A percentile compares a stretch with the other conserved stretches of the same genome.
phyloP scores from a whole-genome alignment of 352 stramenopile species.

The Plasmopara muralis region DNA sequence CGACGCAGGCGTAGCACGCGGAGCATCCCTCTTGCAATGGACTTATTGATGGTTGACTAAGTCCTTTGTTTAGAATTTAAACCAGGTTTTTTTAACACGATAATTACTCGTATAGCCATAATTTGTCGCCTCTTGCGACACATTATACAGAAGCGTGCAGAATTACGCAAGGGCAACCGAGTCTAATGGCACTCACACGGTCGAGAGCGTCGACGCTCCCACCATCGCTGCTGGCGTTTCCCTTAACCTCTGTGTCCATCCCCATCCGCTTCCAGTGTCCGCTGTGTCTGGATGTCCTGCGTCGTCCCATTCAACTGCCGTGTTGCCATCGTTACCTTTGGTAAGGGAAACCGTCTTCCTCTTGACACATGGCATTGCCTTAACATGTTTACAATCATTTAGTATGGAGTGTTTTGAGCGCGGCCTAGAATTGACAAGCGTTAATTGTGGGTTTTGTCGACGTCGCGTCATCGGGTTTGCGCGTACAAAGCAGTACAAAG shows the following conservation, averaged over 20 bases:
- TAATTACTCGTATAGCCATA: no score
- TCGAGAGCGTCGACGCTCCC: constrained; percentile 14
- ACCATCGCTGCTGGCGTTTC: constrained; percentile 2
- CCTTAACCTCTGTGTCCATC: constrained; percentile 26
- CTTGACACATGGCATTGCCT: background rate
- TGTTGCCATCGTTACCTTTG: constrained; percentile 71
- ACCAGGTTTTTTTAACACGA: no score
- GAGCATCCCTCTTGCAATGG: constrained; percentile 15
- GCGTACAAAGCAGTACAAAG: constrained; percentile 65
- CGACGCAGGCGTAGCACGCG: constrained; percentile 26
- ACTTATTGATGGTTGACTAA: no score
- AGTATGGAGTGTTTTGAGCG: constrained; percentile 70
- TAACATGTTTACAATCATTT: constrained; percentile 5
- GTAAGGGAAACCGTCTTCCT: constrained; percentile 17
- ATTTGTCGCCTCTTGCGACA: background rate
- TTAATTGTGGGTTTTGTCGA: constrained; percentile 75
- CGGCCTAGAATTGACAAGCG: constrained; percentile 61
- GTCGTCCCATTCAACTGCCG: constrained; percentile 54
- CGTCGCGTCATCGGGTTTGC: constrained; percentile 71
- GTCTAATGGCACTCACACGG: constrained; percentile 25
- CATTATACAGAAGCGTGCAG: background rate
- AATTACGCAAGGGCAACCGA: constrained; percentile 11
- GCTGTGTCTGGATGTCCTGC: constrained; percentile 71
- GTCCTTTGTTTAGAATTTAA: no score
- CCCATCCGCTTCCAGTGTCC: constrained; percentile 68